phyloP scores from a whole-genome alignment of 306 rosid species.

The Adenanthera pavonina region DNA sequence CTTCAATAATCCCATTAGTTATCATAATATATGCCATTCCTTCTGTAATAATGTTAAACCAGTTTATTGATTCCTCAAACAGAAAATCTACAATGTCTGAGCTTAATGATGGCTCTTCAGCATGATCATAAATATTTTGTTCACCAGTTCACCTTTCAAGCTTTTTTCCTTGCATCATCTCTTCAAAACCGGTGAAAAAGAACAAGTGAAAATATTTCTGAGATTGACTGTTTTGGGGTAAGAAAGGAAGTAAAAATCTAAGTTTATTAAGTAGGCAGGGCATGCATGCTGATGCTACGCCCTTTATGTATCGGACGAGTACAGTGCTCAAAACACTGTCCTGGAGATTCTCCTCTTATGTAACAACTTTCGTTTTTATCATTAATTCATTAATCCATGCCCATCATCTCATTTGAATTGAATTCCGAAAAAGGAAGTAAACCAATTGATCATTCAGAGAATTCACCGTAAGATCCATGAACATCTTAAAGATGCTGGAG shows the following conservation, averaged over 20 bases:
- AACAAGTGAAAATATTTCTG: background rate
- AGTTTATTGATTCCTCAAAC: no score
- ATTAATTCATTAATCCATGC: no score
- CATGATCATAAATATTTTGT: no score
- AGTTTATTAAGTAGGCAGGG: background rate
- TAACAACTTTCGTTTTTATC: no score
- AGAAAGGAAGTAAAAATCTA: background rate
- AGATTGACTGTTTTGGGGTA: background rate
- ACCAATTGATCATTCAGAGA: background rate
- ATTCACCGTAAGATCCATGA: background rate
- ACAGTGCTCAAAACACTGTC: no score
- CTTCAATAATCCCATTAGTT: no score
- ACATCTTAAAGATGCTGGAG: no score
- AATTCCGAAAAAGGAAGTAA: background rate
- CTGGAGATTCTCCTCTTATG: no score
- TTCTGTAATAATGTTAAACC: no score
- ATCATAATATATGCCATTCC: no score
- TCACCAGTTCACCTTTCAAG: background rate
- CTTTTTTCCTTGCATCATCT: background rate
- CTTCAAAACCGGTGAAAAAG: background rate
- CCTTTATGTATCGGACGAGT: no score
- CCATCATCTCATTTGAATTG: background rate
- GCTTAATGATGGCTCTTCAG: background rate
- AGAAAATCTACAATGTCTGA: no score
- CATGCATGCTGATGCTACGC: background rate